Evolutionary conservation across 2,329 filamentous ascomycete species (phyloP), one percentile per base, ranked within the genome.

Genomic region (Phialophora macrospora): DNA sequence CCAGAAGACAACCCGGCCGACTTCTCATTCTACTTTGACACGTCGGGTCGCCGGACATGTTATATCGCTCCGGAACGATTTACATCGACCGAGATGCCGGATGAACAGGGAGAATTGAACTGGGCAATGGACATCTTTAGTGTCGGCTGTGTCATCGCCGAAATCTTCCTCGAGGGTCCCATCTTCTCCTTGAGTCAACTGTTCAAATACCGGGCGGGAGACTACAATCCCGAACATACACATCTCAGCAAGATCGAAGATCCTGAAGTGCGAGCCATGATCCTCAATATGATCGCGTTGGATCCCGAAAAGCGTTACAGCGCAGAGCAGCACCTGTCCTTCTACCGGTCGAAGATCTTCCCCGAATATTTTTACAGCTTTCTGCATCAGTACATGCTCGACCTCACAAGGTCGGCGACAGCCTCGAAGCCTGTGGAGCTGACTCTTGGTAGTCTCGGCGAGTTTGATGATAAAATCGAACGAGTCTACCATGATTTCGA

Each of bases 101-200:
- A 87, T 6, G 85, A 89, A 56, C 85, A 83, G 77, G 86, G 76
- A 81, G 87, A 80, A 4, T 80, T 90, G 60, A 90, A 87, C 55
- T 97, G 94, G 93, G 94, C 95, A 44, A 99, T 99, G 96, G 95
- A 99, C 76, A 90, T 99, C 41, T 99, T 99, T 81, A 98, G 95
- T 77, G 90, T 90, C 24, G 95, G 95, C 7, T 99, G 96, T 76
- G 93, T 98, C 46, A 96, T 99, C 73, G 95, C 95, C 1, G 95
- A 99, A 77, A 84, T 99, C 44, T 97, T 99, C 72, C 85, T 98
- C 5, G 95, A 99, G 79, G 86, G 93, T 0, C 93, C 96, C 8
- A 94, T 98, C n/a, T 98, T 99, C 78, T 96, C 88, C n/a, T 84
- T 99, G 11, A 96, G 92, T 72, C 94, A 98, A 77, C 86, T 99